A percentile compares a stretch with the other conserved stretches of the same genome.
These are phyloP conservation scores for Fusarium penzigii DNA, from an alignment of 2,329 filamentous ascomycete genomes.

Conservation along the genomic window DNA sequence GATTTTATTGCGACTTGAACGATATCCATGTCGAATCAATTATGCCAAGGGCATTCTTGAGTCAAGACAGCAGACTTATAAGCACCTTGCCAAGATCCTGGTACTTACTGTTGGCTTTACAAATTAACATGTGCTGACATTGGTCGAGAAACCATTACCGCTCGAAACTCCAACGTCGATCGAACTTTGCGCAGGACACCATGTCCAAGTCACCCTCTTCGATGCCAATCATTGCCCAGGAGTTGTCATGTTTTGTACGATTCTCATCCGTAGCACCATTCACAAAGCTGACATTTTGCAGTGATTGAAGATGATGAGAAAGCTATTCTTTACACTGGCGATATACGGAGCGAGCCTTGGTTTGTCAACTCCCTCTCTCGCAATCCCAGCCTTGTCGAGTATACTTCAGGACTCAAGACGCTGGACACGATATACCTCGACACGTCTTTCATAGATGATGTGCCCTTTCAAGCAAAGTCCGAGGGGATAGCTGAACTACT, in stretches of 20 bases:
- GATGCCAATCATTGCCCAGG: slow-evolving; percentile 93
- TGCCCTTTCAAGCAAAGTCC: slow-evolving; percentile 62
- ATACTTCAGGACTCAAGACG: slow-evolving; percentile 62
- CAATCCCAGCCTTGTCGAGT: slow-evolving; percentile 74
- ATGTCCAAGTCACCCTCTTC: slow-evolving; percentile 80
- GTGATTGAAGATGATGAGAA: slow-evolving; percentile 74
- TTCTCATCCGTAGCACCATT: background rate
- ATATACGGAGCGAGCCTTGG: slow-evolving; percentile 84
- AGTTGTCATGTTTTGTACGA: slow-evolving; percentile 79
- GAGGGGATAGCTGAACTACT: slow-evolving; percentile 77
- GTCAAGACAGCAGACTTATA: slow-evolving; percentile 71
- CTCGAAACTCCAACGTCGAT: slow-evolving; percentile 77
- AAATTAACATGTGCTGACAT: slow-evolving; percentile 2
- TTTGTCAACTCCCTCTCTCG: slow-evolving; percentile 75
- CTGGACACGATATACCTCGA: slow-evolving; percentile 88
- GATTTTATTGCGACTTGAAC: slow-evolving; percentile 78
- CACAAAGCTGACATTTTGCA: slow-evolving; percentile 22
- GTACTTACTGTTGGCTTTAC: slow-evolving; percentile 42
- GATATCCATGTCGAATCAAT: slow-evolving; percentile 78
- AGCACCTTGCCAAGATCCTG: slow-evolving; percentile 70
- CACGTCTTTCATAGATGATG: slow-evolving; percentile 66
- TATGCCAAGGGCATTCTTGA: slow-evolving; percentile 78
- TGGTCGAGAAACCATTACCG: slow-evolving; percentile 69
- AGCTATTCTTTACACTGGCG: slow-evolving; percentile 84
- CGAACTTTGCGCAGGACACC: slow-evolving; percentile 67